Evolutionary conservation across 805 yeast genomes (phyloP).

Genomic region (Clavispora phyllophila): DNA sequence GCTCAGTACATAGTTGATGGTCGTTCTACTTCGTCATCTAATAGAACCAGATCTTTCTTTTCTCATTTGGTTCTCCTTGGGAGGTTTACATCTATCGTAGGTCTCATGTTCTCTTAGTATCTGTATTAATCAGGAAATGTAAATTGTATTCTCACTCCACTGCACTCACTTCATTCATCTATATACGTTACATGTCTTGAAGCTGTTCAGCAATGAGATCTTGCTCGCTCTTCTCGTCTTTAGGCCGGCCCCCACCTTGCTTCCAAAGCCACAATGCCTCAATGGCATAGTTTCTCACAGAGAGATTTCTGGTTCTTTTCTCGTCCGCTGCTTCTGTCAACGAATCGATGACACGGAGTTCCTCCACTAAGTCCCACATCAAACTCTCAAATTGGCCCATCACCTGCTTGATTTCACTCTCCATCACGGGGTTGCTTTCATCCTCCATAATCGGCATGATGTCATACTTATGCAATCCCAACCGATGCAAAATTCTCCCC

Average conservation of each 20-base stretch:
- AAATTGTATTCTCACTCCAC: too few species aligned
- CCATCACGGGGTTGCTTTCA: slow-evolving; percentile 30
- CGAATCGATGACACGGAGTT: slow-evolving; percentile 58
- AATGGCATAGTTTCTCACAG: slow-evolving; percentile 76
- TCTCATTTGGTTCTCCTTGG: not conserved
- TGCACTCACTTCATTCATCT: too few species aligned
- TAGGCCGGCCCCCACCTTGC: slow-evolving; percentile 40
- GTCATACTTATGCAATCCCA: slow-evolving; percentile 60
- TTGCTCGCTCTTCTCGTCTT: slow-evolving; percentile 17
- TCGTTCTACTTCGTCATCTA: not conserved
- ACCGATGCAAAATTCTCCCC: slow-evolving; percentile 80
- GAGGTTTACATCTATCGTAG: not conserved
- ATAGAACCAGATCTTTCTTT: not conserved
- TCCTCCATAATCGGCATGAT: slow-evolving; percentile 42
- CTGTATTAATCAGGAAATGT: too few species aligned
- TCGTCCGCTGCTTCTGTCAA: slow-evolving; percentile 69
- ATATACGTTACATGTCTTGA: slow-evolving; percentile 9
- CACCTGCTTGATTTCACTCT: slow-evolving; percentile 30
- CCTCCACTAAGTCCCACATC: slow-evolving; percentile 69
- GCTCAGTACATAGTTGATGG: not conserved
- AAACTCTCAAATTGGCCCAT: slow-evolving; percentile 42
- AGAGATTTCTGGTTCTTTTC: slow-evolving; percentile 53
- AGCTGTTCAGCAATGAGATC: slow-evolving; percentile 22
- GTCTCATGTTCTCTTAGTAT: too few species aligned
- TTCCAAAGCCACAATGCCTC: slow-evolving; percentile 93